phyloP scores from a whole-genome alignment of 1,139 yeast genomes.

The Geotrichum citri-aurantii region DNA sequence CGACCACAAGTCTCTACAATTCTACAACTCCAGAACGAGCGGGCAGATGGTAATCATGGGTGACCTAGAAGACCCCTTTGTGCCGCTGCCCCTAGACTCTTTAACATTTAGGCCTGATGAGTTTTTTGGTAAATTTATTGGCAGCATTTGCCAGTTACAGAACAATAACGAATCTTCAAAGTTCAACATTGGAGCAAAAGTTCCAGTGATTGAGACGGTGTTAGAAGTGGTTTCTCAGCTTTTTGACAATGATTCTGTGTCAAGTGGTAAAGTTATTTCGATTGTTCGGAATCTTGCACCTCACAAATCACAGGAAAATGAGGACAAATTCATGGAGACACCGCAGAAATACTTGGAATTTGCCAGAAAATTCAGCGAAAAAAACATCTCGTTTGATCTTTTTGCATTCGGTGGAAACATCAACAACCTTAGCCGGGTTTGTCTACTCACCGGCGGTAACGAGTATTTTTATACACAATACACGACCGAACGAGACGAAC shows the following conservation, averaged over 20 bases:
- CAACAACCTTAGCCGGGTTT: slow-evolving; percentile 35
- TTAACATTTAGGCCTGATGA: background rate
- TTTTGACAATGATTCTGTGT: background rate
- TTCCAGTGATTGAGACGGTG: background rate
- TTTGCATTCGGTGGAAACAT: background rate
- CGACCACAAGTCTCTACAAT: slow-evolving; percentile 44
- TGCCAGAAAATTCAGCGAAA: background rate
- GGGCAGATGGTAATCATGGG: slow-evolving; percentile 56
- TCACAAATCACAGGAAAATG: background rate
- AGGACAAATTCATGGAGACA: background rate
- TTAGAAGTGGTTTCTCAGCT: background rate
- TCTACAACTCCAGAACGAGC: slow-evolving; percentile 62
- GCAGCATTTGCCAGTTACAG: background rate
- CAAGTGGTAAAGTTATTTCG: background rate
- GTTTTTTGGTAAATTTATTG: background rate
- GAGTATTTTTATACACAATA: slow-evolving; percentile 63
- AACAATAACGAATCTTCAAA: background rate
- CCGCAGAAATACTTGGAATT: background rate
- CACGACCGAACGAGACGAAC: slow-evolving; percentile 63
- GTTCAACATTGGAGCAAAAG: background rate
- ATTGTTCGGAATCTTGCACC: background rate
- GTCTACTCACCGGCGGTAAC: slow-evolving; percentile 67
- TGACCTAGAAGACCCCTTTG: slow-evolving; percentile 73
- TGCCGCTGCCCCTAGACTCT: slow-evolving; percentile 48
- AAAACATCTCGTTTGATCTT: background rate